Evolutionary conservation across 192 early-diverging fungal species (phyloP).

Genomic region (Radiomyces spectabilis): DNA sequence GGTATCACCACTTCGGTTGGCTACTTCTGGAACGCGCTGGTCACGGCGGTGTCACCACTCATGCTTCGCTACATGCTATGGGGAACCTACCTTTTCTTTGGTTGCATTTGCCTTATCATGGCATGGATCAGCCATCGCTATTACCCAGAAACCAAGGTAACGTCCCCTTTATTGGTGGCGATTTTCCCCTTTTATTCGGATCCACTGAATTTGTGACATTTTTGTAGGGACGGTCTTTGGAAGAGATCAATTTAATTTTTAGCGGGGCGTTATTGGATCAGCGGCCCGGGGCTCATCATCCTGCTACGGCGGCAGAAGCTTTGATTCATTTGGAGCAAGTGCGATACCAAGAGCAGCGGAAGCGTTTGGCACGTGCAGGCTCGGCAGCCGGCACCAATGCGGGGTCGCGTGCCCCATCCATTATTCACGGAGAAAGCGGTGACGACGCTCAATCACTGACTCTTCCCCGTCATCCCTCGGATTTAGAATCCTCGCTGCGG

Average conservation of each 20-base stretch:
- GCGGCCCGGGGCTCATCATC: slow-evolving; percentile 23
- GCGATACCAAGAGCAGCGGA: slow-evolving; percentile 11
- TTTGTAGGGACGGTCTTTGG: slow-evolving; percentile 14
- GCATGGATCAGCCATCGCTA: slow-evolving; percentile 51
- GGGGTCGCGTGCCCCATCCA: too few species aligned
- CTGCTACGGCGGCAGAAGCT: slow-evolving; percentile 28
- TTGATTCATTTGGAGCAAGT: slow-evolving; percentile 15
- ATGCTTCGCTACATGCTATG: slow-evolving; percentile 55
- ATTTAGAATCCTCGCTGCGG: too few species aligned
- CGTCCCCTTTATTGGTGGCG: too few species aligned
- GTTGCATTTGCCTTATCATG: slow-evolving; percentile 48
- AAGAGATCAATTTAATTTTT: slow-evolving; percentile 28
- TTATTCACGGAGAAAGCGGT: too few species aligned
- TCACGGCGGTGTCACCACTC: slow-evolving; percentile 67
- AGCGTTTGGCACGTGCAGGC: slow-evolving; percentile 3
- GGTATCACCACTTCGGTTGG: slow-evolving; percentile 77
- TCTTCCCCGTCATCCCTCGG: too few species aligned
- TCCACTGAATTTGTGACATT: too few species aligned
- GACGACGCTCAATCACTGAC: too few species aligned
- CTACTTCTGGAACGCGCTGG: slow-evolving; percentile 76
- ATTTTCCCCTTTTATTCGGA: too few species aligned
- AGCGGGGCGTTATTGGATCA: slow-evolving; percentile 23
- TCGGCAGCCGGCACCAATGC: too few species aligned
- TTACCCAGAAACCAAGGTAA: slow-evolving; percentile 73
- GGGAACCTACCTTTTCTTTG: slow-evolving; percentile 66